These are phyloP conservation scores for Conticribra guillardii DNA, from an alignment of 108 stramenopile species.

Conservation along the genomic window DNA sequence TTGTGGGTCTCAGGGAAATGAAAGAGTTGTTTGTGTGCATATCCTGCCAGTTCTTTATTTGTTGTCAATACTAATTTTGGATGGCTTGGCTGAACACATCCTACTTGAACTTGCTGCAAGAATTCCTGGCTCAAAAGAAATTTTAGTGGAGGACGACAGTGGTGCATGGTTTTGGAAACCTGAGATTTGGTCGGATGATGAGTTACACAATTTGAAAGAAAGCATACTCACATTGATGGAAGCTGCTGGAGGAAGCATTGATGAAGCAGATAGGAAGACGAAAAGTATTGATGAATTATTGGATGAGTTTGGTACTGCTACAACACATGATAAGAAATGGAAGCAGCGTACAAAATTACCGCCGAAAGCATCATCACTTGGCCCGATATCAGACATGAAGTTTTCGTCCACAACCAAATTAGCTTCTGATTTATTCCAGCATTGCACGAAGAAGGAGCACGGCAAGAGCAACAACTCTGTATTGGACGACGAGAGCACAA, in stretches of 20 bases:
- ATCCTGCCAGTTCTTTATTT: conserved; percentile 3
- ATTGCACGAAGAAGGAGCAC: too few relatives aligned
- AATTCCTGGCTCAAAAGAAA: background rate
- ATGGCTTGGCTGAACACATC: conserved; percentile 17
- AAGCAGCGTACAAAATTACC: conserved; percentile 12
- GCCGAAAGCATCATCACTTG: conserved; percentile 17
- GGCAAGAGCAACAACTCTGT: too few relatives aligned
- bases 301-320: conserved; percentile 3
- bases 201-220: conserved; percentile 1
- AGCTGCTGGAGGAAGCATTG: conserved; percentile 9
- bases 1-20: conserved; percentile 16
- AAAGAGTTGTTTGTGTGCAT: conserved; percentile 14
- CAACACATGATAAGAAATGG: conserved; percentile 9
- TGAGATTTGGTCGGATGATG: conserved; percentile 9
- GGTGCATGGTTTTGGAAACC: conserved; percentile 4
- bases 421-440: background rate
- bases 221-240: conserved; percentile 23
- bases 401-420: conserved; percentile 9
- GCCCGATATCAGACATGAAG: conserved; percentile 10
- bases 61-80: conserved; percentile 4
- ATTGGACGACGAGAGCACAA: too few relatives aligned
- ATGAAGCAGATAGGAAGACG: background rate
- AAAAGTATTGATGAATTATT: background rate
- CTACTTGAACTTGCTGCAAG: conserved; percentile 18
- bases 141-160: background rate